phyloP scores from a whole-genome alignment of 1,284 basidiomycete species.

The Baeospora myosura region DNA sequence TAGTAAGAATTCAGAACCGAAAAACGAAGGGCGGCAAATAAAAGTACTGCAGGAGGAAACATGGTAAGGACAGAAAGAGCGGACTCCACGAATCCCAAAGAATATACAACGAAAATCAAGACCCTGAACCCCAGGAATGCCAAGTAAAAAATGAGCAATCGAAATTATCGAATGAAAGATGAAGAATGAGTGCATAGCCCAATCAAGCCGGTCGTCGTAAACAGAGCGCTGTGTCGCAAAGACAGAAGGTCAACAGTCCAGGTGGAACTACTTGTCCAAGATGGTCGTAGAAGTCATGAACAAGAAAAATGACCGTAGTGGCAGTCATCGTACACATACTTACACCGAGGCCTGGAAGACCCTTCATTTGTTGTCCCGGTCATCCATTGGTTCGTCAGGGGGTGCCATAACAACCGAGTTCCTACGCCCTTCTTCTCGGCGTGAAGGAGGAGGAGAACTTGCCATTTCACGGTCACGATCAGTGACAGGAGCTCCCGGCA shows the following conservation, averaged over 20 bases:
- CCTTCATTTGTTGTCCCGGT: conserved; percentile 12
- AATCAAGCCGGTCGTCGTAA: no score
- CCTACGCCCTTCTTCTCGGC: conserved; percentile 15
- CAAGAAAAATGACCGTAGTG: conserved; percentile 10
- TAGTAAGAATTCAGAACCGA: no score
- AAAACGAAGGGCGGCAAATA: not conserved
- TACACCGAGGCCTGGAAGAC: no score
- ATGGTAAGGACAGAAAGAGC: not conserved
- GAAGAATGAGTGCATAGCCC: not conserved
- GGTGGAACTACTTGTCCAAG: conserved; percentile 12
- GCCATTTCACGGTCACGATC: not conserved
- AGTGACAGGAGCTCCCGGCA: conserved; percentile 7
- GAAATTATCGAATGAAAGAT: conserved; percentile 2
- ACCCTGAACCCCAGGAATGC: conserved; percentile 8
- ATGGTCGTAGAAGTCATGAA: conserved; percentile 6
- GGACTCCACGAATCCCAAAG: not conserved
- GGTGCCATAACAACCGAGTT: conserved; percentile 27
- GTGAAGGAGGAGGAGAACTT: conserved; percentile 1
- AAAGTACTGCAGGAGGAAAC: not conserved
- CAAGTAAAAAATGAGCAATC: conserved; percentile 6
- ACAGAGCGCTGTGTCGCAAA: no score
- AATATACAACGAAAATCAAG: conserved; percentile 1
- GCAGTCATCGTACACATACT: no score
- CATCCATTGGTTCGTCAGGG: conserved; percentile 19
- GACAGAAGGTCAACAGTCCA: conserved; percentile 2